Conservation (phyloP, 2,329 filamentous ascomycete genomes). For the Aureobasidium subglaciale region DNA sequence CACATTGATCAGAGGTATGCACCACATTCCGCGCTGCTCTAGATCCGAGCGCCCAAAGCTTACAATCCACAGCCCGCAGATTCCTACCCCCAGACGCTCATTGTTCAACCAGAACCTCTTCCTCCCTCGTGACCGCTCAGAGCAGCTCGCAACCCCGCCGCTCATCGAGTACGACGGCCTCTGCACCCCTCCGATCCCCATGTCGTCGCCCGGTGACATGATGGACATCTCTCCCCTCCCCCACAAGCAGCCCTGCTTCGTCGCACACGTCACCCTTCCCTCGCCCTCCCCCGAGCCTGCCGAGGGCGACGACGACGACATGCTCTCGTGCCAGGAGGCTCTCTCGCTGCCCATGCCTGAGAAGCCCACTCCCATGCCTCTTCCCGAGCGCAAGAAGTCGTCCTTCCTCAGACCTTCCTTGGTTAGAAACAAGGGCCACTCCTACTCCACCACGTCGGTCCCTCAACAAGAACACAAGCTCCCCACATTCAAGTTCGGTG, state of each 20-base stretch:
- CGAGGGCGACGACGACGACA: constrained; percentile 26
- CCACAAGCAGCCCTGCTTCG: constrained; percentile 64
- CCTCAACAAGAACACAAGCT: constrained; percentile 33
- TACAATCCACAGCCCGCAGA: constrained; percentile 59
- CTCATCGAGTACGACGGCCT: constrained; percentile 54
- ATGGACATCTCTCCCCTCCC: constrained; percentile 95
- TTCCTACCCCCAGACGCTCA: constrained; percentile 75
- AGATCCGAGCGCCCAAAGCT: constrained; percentile 25
- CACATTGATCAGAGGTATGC: constrained; percentile 85
- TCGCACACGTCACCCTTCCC: constrained; percentile 52
- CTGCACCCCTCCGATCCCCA: constrained; percentile 76
- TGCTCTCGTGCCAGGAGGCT: constrained; percentile 13
- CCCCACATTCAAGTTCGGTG: constrained; percentile 16
- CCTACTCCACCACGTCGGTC: constrained; percentile 58
- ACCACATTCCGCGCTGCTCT: constrained; percentile 31
- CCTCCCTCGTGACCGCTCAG: constrained; percentile 31
- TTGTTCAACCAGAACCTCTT: constrained; percentile 72
- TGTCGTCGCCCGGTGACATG: constrained; percentile 76
- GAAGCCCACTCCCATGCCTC: not conserved
- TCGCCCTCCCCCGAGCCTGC: constrained; percentile 61
- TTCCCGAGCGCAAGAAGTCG: constrained; percentile 14
- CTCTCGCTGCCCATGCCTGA: constrained; percentile 5
- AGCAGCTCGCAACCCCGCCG: constrained; percentile 39
- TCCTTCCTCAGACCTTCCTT: constrained; percentile 55
- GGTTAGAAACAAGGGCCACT: constrained; percentile 59